Percentiles rank a stretch among this genome's conserved stretches.
These are phyloP conservation scores for Lophium mytilinum DNA, from an alignment of 495 filamentous ascomycete genomes.

Conservation along the genomic window DNA sequence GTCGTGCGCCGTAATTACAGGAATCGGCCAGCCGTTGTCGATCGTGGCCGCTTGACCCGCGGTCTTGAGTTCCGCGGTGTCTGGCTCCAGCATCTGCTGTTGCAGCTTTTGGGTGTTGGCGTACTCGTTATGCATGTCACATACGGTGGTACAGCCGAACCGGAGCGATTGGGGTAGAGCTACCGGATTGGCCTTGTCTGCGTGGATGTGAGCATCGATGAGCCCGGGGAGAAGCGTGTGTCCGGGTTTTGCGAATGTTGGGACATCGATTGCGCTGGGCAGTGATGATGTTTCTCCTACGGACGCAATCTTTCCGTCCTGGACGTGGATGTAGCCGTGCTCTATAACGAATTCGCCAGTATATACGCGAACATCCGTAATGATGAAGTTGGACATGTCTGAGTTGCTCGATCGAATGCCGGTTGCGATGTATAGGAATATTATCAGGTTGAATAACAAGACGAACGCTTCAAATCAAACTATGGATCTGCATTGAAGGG, in stretches of 20 bases:
- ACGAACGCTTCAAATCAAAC: no score
- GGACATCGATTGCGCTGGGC: slow-evolving; percentile 2
- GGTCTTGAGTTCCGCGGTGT: slow-evolving; percentile 30
- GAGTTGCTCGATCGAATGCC: background rate
- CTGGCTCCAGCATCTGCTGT: slow-evolving; percentile 29
- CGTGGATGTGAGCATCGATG: slow-evolving; percentile 34
- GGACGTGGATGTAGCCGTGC: slow-evolving; percentile 25
- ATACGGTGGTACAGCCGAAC: slow-evolving; percentile 34
- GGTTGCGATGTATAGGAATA: background rate
- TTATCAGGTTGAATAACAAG: background rate
- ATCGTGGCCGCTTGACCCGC: slow-evolving; percentile 30
- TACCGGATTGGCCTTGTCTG: slow-evolving; percentile 25
- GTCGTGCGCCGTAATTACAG: slow-evolving; percentile 28
- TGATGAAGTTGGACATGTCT: slow-evolving; percentile 30
- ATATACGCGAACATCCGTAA: slow-evolving; percentile 33
- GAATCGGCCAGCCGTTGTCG: slow-evolving; percentile 33
- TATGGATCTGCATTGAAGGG: no score
- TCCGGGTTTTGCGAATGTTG: slow-evolving; percentile 26
- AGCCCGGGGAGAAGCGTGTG: slow-evolving; percentile 33
- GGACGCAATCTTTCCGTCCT: slow-evolving; percentile 28
- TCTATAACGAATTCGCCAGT: slow-evolving; percentile 27
- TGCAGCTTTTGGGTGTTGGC: slow-evolving; percentile 45
- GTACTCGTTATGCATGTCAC: slow-evolving; percentile 33
- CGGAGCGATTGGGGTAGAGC: slow-evolving; percentile 30
- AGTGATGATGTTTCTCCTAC: slow-evolving; percentile 10